Base-by-base conservation (phyloP, 2,329 filamentous ascomycete genomes). In the Colletotrichum lupini region DNA sequence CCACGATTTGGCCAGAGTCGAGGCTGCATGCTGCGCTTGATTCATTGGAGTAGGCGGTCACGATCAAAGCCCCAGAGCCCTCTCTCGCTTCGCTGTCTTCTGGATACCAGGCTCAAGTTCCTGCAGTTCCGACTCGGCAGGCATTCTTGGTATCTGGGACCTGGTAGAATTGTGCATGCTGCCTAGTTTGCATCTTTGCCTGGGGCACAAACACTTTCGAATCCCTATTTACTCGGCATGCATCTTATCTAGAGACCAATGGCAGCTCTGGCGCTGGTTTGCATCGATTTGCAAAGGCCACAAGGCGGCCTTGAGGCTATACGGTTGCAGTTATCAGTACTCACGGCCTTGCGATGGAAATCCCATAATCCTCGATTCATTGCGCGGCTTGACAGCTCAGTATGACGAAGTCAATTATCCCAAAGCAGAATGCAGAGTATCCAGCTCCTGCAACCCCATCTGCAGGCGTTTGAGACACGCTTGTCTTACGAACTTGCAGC, bases 51-150 rank as follows among this genome's bases (percentile, higher is more conserved):
- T 30, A 32, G 24, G 56, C 35, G 12, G 28, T 58, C 57, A 63
- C 42, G 57, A 63, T 19, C 35, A 26, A 61, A n/a, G 32, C 56
- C 67, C 46, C 55, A 30, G 49, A 60, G 66, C 60, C 60, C 49
- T 52, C 56, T 73, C 46, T 49, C 60, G 61, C 72, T 67, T 71
- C 30, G 72, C 30, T 72, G 62, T 72, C 49, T 30, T 42, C 46
- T 63, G 46, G 60, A 16, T 26, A 42, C 60, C 56, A 32, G 57
- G 30, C 22, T 46, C 24, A 11, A 35, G 49, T 59, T 63, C 52
- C 57, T 74, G 57, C 62, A 55, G 24, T 30, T 67, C 28, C 53
- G 62, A 67, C 62, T 72, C 57, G 72, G 57, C 62, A 67, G 61
- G 53, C 30, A 12, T 58, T 35, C 42, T 72, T 55, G 67, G 65